A percentile compares a stretch with the other conserved stretches of the same genome.
phyloP scores from a whole-genome alignment of 192 early-diverging fungal genomes.

The Entomortierella beljakovae region DNA sequence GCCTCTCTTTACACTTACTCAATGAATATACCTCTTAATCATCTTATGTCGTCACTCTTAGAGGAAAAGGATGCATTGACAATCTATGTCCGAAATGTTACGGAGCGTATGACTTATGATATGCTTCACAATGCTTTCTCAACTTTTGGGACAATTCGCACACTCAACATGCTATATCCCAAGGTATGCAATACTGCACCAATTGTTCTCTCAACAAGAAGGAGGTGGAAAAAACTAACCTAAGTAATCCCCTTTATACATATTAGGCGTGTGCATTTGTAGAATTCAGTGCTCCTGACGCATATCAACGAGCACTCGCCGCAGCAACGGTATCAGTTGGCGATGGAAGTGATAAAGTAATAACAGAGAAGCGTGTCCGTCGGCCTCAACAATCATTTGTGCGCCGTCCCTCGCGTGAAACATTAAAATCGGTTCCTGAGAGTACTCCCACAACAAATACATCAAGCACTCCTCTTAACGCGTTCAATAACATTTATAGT shows the following conservation, averaged over 20 bases:
- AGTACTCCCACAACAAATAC: neutral
- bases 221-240: neutral
- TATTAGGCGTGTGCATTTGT: constrained; percentile 51
- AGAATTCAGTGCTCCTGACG: constrained; percentile 54
- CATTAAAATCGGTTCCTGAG: constrained; percentile 11
- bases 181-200: constrained; percentile 8
- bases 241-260: neutral
- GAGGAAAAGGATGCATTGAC: constrained; percentile 44
- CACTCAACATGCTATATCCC: constrained; percentile 32
- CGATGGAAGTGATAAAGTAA: constrained; percentile 29
- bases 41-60: too few species aligned
- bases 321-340: constrained; percentile 44
- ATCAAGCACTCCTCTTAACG: too few species aligned
- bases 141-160: constrained; percentile 52
- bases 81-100: constrained; percentile 57
- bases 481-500: neutral
- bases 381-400: constrained; percentile 24
- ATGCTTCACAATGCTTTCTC: constrained; percentile 56
- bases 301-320: constrained; percentile 49
- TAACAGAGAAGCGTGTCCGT: constrained; percentile 47
- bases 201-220: neutral
- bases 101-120: constrained; percentile 39
- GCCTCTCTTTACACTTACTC: neutral
- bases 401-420: constrained; percentile 33
- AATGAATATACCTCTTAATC: neutral